Percentiles rank a stretch among this genome's conserved stretches.
These are phyloP conservation scores for Teratosphaeria gauchensis DNA, from an alignment of 2,329 filamentous ascomycete genomes.

Conservation along the genomic window DNA sequence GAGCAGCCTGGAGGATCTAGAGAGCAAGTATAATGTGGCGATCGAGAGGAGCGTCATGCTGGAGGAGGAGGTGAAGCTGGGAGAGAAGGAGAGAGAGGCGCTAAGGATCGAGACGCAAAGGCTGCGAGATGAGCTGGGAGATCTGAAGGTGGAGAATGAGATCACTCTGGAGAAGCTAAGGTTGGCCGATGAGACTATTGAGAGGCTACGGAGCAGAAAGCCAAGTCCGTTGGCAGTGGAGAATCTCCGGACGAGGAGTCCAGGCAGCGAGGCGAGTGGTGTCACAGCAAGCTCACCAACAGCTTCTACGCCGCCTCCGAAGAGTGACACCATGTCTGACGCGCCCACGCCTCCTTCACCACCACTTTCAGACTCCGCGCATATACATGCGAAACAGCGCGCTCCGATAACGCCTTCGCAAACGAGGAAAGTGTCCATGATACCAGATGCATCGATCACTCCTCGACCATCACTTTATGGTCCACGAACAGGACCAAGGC, in stretches of 20 bases:
- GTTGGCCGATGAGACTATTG: slow-evolving; percentile 49
- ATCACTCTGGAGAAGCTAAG: slow-evolving; percentile 90
- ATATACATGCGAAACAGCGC: slow-evolving; percentile 40
- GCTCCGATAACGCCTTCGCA: slow-evolving; percentile 32
- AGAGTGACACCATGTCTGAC: slow-evolving; percentile 54
- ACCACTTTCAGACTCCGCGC: slow-evolving; percentile 73
- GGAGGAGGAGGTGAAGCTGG: slow-evolving; percentile 85
- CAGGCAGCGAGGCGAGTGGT: slow-evolving; percentile 46
- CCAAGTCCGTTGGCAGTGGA: slow-evolving; percentile 41
- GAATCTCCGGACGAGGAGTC: slow-evolving; percentile 37
- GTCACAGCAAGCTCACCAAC: slow-evolving; percentile 80
- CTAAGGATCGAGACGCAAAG: slow-evolving; percentile 86
- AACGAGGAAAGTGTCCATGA: slow-evolving; percentile 35
- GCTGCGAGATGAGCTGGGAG: slow-evolving; percentile 79
- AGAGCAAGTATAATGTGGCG: slow-evolving; percentile 91
- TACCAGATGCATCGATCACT: slow-evolving; percentile 42
- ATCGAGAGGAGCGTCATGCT: slow-evolving; percentile 88
- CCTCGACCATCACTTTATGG: slow-evolving; percentile 40
- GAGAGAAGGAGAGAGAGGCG: slow-evolving; percentile 82
- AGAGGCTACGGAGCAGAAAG: slow-evolving; percentile 42
- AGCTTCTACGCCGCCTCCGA: slow-evolving; percentile 73
- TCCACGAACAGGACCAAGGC: slow-evolving; percentile 36
- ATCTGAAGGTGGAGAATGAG: slow-evolving; percentile 89
- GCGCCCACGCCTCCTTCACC: slow-evolving; percentile 82
- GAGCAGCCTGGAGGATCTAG: slow-evolving; percentile 90